Evolutionary conservation across 2,329 filamentous ascomycete species (phyloP), one percentile per base, ranked within the genome.

Genomic region (Neonectria hederae): DNA sequence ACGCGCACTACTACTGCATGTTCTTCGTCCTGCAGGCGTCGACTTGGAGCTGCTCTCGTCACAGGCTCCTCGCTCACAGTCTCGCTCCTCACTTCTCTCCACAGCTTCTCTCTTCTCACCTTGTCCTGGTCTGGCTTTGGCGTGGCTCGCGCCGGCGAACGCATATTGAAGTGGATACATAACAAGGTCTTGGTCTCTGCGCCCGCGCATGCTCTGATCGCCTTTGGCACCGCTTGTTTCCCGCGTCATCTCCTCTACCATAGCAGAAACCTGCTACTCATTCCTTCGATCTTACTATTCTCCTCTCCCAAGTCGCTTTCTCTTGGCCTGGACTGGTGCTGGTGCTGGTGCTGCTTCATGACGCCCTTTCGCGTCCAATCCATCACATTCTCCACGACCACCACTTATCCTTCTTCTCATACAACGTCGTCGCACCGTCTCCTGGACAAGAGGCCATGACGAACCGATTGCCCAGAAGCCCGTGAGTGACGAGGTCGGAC

Each of bases 131-230:
- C 63, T 66, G 70, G 53, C 57, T 66, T 64, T 71, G 68, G 66
- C 55, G 49, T 69, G 61, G 63, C 68, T 55, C 45, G 64, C 58
- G 35, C 40, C 46, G 66, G 54, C 62, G 67, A 72, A 72, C 53
- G 45, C 53, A 19, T 54, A 53, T n/a, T 32, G 56, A 55, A 60
- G 70, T 74, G 72, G 70, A 68, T 67, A 74, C 65, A 63, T 62
- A 65, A 66, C 72, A 72, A 55, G 72, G 72, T 45, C 67, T 49
- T 26, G 49, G 55, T 54, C 52, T 67, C 59, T 70, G 61, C 69
- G 69, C 67, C 65, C 66, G 68, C 59, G 66, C 69, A 65, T 67
- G 69, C 71, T 69, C 65, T 65, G 72, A 74, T 73, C 71, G 65
- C 60, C 65, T 55, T 63, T 69, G 66, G 70, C 49, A 46, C 54